A percentile compares a stretch with the other conserved stretches of the same genome.
Conservation (phyloP, 768 basidiomycete genomes). For the Suillus tomentosus region DNA sequence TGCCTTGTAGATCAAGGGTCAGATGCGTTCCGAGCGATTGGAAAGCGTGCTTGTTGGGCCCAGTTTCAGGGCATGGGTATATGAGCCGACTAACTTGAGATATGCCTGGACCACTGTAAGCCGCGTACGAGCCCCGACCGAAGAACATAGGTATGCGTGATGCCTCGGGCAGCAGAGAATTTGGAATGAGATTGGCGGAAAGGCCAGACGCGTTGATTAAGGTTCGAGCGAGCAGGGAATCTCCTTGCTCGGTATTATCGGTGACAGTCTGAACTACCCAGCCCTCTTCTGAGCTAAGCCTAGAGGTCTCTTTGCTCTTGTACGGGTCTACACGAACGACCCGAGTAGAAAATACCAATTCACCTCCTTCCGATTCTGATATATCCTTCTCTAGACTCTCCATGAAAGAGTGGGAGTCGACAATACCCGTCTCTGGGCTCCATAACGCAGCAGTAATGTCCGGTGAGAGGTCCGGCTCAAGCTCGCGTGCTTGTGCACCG, state of each 20-base stretch:
- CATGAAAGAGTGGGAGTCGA: conserved; percentile 87
- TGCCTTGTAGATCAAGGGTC: conserved; percentile 82
- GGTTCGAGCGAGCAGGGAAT: conserved; percentile 71
- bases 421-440: conserved; percentile 87
- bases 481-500: conserved; percentile 62
- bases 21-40: conserved; percentile 92
- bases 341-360: conserved; percentile 75
- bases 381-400: conserved; percentile 83
- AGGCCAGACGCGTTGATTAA: conserved; percentile 86
- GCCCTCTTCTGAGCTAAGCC: conserved; percentile 51
- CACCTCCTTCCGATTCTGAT: conserved; percentile 62
- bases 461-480: conserved; percentile 83
- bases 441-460: conserved; percentile 74
- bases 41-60: conserved; percentile 61
- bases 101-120: conserved; percentile 81
- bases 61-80: conserved; percentile 85
- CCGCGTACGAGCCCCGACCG: conserved; percentile 84
- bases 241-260: conserved; percentile 47
- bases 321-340: conserved; percentile 85
- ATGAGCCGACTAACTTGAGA: conserved; percentile 71
- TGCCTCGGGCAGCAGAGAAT: conserved; percentile 61
- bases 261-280: conserved; percentile 89
- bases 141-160: conserved; percentile 74
- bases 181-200: conserved; percentile 68
- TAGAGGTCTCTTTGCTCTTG: conserved; percentile 28